Conservation (phyloP, 495 filamentous ascomycete species). For the Tuber brumale region DNA sequence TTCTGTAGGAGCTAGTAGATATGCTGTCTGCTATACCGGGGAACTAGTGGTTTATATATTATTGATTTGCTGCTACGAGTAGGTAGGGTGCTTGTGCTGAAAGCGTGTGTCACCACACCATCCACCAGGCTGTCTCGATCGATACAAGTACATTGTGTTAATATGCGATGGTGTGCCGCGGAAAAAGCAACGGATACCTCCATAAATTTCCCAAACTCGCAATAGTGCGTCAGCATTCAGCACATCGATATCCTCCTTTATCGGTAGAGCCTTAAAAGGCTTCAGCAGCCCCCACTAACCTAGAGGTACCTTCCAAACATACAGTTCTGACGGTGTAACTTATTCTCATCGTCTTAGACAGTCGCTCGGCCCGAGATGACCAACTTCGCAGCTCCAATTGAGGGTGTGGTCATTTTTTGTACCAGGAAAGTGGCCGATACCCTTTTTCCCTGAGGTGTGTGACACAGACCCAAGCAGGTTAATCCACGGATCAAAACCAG, state of each 20-base stretch:
- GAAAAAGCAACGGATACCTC: not conserved
- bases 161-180: not conserved
- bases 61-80: not conserved
- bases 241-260: too few species aligned
- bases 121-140: not conserved
- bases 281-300: not conserved
- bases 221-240: not conserved
- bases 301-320: not conserved
- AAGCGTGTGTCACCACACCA: not conserved
- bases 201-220: not conserved
- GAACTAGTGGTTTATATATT: not conserved
- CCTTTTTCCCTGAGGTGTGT: not conserved
- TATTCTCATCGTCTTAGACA: not conserved
- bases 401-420: not conserved
- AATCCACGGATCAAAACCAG: not conserved
- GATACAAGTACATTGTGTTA: not conserved
- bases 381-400: not conserved
- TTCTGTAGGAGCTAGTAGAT: not conserved
- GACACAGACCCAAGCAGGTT: not conserved
- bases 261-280: not conserved
- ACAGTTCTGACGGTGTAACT: not conserved
- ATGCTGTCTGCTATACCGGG: not conserved
- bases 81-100: not conserved
- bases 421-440: not conserved
- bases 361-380: not conserved